phyloP scores from a whole-genome alignment of 495 filamentous ascomycete species.

The Pseudoneurospora amorphoporcata region DNA sequence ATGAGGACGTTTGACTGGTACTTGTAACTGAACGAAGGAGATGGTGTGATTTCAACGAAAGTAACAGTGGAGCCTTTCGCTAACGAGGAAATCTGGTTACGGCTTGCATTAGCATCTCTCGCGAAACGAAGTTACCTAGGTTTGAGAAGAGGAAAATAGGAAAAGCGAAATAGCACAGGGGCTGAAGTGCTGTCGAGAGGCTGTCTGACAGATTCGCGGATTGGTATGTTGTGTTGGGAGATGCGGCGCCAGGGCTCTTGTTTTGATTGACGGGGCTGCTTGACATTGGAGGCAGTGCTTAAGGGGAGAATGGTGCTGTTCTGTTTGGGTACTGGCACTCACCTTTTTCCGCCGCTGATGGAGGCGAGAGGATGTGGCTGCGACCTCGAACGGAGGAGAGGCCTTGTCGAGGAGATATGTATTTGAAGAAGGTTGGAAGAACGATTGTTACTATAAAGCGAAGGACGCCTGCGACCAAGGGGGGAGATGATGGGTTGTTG shows the following conservation, averaged over 20 bases:
- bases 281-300: background rate
- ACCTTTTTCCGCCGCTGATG: background rate
- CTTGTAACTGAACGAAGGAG: background rate
- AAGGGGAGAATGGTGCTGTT: background rate
- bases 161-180: background rate
- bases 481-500: conserved; percentile 19
- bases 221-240: background rate
- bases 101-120: background rate
- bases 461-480: conserved; percentile 48
- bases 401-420: background rate
- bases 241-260: background rate
- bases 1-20: background rate
- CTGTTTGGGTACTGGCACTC: background rate
- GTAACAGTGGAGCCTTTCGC: background rate
- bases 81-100: background rate
- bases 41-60: background rate
- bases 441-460: conserved; percentile 33
- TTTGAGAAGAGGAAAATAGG: background rate
- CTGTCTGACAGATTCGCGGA: background rate
- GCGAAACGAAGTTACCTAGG: background rate
- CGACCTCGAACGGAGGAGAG: background rate
- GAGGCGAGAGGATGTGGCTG: background rate
- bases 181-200: background rate
- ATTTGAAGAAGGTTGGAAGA: conserved; percentile 9
- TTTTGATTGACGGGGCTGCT: background rate